Percentiles rank a stretch among this genome's conserved stretches.
Conservation (phyloP, 441 rosid genomes). For the Syzygium syzygioides region DNA sequence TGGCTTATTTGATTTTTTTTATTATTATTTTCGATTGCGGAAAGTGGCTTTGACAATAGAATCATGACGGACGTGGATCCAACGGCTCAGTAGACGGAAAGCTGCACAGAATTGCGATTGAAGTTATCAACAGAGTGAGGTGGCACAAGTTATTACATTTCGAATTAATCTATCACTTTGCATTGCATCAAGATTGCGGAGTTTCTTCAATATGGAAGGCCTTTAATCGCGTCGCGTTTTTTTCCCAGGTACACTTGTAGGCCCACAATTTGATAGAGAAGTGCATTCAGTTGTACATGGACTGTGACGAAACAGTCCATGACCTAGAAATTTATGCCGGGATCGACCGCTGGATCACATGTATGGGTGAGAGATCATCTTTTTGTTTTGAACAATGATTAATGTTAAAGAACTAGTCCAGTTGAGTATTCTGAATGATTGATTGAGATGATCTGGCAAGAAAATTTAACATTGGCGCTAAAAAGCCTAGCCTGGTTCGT, state of each 20-base stretch:
- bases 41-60: neutral
- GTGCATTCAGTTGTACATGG: neutral
- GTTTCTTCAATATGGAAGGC: neutral
- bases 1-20: neutral
- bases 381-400: neutral
- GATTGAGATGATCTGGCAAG: neutral
- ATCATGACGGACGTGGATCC: neutral
- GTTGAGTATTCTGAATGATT: neutral
- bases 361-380: slow-evolving; percentile 5
- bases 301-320: neutral
- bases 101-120: neutral
- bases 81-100: neutral
- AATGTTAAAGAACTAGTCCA: neutral
- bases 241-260: neutral
- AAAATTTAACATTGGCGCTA: neutral
- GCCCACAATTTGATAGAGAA: neutral
- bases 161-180: neutral
- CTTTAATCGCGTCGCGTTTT: neutral
- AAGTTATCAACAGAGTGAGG: neutral
- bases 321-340: neutral
- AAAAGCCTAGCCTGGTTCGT: neutral
- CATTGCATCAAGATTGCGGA: neutral
- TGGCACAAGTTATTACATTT: neutral
- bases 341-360: neutral
- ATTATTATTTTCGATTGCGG: neutral